Conservation (phyloP, 495 filamentous ascomycete species). For the Penicillium bovifimosum region DNA sequence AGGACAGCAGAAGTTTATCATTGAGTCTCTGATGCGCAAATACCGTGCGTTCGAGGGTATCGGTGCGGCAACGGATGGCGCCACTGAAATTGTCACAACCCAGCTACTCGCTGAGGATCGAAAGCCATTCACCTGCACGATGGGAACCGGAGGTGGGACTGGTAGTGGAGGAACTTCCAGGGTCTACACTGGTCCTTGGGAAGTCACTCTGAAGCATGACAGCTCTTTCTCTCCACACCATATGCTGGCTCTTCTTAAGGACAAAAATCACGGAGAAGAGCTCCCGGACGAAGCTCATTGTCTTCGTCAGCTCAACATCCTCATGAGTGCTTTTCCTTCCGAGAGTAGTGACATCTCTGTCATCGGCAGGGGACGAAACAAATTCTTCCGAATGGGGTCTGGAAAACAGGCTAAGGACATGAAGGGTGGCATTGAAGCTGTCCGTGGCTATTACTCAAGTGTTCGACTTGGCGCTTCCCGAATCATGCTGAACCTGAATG, state of each 20-base stretch:
- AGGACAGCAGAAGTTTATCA: neutral
- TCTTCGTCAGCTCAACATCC: conserved; percentile 45
- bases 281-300: neutral
- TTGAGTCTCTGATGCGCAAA: neutral
- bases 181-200: neutral
- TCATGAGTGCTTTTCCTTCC: conserved; percentile 24
- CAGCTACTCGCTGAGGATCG: neutral
- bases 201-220: neutral
- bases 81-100: conserved; percentile 11
- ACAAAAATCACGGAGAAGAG: neutral
- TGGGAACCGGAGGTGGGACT: neutral
- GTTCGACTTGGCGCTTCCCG: conserved; percentile 35
- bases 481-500: conserved; percentile 47
- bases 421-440: conserved; percentile 30
- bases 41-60: neutral
- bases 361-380: conserved; percentile 11
- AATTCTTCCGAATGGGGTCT: conserved; percentile 19
- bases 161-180: neutral
- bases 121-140: neutral
- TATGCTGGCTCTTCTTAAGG: neutral
- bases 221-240: neutral
- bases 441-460: conserved; percentile 45
- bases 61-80: conserved; percentile 10
- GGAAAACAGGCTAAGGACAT: conserved; percentile 20
- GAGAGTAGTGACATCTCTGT: conserved; percentile 13